A percentile compares a stretch with the other conserved stretches of the same genome.
These are phyloP conservation scores for Fusarium begoniae DNA, from an alignment of 2,329 filamentous ascomycete genomes.

Conservation along the genomic window DNA sequence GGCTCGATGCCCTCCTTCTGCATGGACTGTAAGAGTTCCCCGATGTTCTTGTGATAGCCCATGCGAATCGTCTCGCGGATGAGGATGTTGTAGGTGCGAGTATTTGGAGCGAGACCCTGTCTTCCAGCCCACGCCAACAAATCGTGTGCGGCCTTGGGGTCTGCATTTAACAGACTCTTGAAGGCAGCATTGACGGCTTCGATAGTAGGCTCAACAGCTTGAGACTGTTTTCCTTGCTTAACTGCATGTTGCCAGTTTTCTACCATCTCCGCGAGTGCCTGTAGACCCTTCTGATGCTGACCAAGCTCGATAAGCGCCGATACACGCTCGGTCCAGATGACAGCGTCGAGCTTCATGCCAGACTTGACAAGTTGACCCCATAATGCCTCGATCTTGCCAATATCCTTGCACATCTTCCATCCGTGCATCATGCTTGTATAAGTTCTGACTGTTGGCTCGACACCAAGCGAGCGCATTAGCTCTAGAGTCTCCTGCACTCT, in stretches of 20 bases:
- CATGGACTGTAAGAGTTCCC: conserved; percentile 68
- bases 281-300: conserved; percentile 64
- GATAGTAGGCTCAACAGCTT: conserved; percentile 66
- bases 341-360: conserved; percentile 67
- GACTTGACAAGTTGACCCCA: conserved; percentile 72
- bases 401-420: conserved; percentile 68
- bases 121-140: conserved; percentile 68
- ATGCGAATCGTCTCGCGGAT: conserved; percentile 66
- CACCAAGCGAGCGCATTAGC: conserved; percentile 56
- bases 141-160: conserved; percentile 59
- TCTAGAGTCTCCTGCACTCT: conserved; percentile 51
- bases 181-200: conserved; percentile 76
- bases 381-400: conserved; percentile 68
- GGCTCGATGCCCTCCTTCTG: conserved; percentile 61
- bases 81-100: conserved; percentile 74
- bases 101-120: conserved; percentile 64
- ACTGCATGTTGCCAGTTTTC: conserved; percentile 62
- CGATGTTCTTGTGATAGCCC: conserved; percentile 58
- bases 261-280: conserved; percentile 73
- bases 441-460: conserved; percentile 69
- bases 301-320: conserved; percentile 69
- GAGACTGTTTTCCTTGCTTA: conserved; percentile 36
- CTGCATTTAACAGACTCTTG: conserved; percentile 65
- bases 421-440: conserved; percentile 80
- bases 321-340: conserved; percentile 77